Evolutionary conservation across 768 basidiomycete species (phyloP).

Genomic region (Pluteus cervinus): DNA sequence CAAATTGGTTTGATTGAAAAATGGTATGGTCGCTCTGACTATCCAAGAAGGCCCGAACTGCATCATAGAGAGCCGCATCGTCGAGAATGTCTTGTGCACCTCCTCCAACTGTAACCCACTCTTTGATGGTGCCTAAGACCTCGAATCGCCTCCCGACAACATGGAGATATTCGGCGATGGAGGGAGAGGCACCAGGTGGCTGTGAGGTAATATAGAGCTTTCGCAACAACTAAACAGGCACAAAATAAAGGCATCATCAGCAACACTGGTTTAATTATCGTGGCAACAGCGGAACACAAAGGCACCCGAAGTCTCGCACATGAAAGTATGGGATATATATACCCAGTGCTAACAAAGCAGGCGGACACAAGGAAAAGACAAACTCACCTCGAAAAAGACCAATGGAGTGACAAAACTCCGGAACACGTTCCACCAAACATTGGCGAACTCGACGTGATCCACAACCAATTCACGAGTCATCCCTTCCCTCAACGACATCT

Average conservation of each 20-base stretch:
- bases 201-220: slow-evolving; percentile 63
- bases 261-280: too few species aligned
- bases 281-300: too few species aligned
- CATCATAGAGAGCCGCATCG: slow-evolving; percentile 55
- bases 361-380: too few species aligned
- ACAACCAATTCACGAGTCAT: slow-evolving; percentile 69
- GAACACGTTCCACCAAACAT: slow-evolving; percentile 81
- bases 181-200: slow-evolving; percentile 33
- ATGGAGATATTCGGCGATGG: slow-evolving; percentile 40
- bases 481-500: slow-evolving; percentile 70
- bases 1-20: slow-evolving; percentile 32
- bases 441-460: slow-evolving; percentile 67
- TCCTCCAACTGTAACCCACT: slow-evolving; percentile 70
- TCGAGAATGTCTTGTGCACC: slow-evolving; percentile 79
- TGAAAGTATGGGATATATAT: too few species aligned
- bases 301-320: too few species aligned
- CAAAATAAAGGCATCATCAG: slow-evolving; percentile 3
- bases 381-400: slow-evolving; percentile 77
- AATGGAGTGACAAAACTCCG: slow-evolving; percentile 77
- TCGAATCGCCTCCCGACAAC: slow-evolving; percentile 51
- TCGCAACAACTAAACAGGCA: slow-evolving; percentile 51
- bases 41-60: slow-evolving; percentile 55
- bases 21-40: slow-evolving; percentile 46
- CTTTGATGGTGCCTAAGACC: slow-evolving; percentile 56
- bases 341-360: slow-evolving; percentile 1